phyloP scores from a whole-genome alignment of 345 rosid genomes.

The Dimocarpus longan region DNA sequence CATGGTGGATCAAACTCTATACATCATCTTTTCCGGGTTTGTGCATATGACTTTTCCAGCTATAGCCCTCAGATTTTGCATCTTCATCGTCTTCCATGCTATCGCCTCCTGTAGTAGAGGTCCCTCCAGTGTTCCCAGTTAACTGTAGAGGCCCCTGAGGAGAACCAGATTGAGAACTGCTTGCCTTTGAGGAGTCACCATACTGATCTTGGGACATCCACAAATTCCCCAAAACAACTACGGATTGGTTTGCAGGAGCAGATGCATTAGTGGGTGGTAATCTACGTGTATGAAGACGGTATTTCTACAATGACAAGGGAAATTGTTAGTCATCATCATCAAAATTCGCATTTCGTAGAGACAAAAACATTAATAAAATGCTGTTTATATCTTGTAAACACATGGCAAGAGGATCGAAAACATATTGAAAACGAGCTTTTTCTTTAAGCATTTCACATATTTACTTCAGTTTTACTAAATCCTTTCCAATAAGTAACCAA shows the following conservation, averaged over 20 bases:
- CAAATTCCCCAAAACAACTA: constrained; percentile 55
- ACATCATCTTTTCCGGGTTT: constrained; percentile 44
- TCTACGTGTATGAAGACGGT: constrained; percentile 70
- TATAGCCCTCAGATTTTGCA: constrained; percentile 67
- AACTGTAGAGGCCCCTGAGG: constrained; percentile 87
- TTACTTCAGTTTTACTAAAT: constrained; percentile 10
- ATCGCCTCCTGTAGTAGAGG: constrained; percentile 57
- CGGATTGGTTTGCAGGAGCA: constrained; percentile 49
- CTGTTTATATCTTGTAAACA: neutral
- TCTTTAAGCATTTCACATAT: neutral
- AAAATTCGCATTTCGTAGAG: neutral
- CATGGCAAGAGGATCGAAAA: neutral
- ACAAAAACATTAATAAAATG: neutral
- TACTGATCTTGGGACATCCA: constrained; percentile 60
- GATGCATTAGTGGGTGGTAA: constrained; percentile 28
- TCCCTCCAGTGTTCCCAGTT: constrained; percentile 52
- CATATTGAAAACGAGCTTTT: neutral
- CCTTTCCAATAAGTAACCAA: constrained; percentile 5
- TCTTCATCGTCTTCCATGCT: constrained; percentile 83
- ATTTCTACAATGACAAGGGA: constrained; percentile 59
- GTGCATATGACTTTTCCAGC: constrained; percentile 55
- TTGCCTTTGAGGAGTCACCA: constrained; percentile 52
- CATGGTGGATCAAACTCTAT: constrained; percentile 51
- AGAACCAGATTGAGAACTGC: constrained; percentile 63
- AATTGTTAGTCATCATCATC: constrained; percentile 2